Evolutionary conservation across 495 filamentous ascomycete species (phyloP).

Genomic region (Hapsidospora chrysogenum): DNA sequence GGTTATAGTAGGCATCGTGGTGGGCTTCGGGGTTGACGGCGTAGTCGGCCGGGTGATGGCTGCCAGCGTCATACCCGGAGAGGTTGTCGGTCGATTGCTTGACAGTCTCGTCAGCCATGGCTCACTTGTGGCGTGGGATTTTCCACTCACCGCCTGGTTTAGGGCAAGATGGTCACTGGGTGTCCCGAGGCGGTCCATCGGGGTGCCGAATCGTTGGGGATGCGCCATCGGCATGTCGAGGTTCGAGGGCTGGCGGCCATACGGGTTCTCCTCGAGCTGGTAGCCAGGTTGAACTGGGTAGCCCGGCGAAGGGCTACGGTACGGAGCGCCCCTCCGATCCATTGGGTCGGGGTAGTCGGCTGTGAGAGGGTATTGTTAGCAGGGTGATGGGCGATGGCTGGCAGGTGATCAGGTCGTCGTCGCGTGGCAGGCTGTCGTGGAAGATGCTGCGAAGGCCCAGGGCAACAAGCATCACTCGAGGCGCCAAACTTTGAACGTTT

Average conservation of each 20-base stretch:
- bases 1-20: conserved; percentile 73
- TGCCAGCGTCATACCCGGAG: conserved; percentile 54
- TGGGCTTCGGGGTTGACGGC: conserved; percentile 65
- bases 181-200: conserved; percentile 22
- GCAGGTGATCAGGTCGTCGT: too few species aligned
- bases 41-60: conserved; percentile 44
- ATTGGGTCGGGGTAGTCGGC: conserved; percentile 45
- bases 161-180: conserved; percentile 19
- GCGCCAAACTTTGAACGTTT: too few species aligned
- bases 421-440: too few species aligned
- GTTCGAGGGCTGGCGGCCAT: conserved; percentile 26
- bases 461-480: too few species aligned
- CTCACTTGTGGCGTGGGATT: not conserved
- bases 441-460: too few species aligned
- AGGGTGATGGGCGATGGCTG: too few species aligned
- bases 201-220: conserved; percentile 25
- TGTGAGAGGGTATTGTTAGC: too few species aligned
- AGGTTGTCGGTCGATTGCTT: conserved; percentile 70
- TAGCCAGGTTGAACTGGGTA: conserved; percentile 43
- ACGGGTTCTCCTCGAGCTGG: conserved; percentile 54
- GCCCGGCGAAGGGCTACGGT: conserved; percentile 39
- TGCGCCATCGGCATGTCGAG: conserved; percentile 50
- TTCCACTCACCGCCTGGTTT: conserved; percentile 10
- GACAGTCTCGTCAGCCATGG: conserved; percentile 3
- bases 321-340: conserved; percentile 28